A percentile compares a stretch with the other conserved stretches of the same genome.
These are phyloP conservation scores for Candida dubliniensis DNA, from an alignment of 1,139 yeast genomes.

Conservation along the genomic window DNA sequence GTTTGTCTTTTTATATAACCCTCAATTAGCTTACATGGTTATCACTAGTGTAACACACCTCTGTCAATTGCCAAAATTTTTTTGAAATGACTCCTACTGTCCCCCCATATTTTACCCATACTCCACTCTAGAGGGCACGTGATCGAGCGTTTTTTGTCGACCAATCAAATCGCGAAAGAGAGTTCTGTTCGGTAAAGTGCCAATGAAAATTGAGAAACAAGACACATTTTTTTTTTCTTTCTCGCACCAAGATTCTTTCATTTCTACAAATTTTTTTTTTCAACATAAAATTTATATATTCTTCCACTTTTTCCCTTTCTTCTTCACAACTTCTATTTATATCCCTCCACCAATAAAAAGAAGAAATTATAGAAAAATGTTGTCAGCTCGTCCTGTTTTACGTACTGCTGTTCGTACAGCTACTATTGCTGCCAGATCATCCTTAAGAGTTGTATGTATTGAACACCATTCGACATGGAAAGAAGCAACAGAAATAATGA, in stretches of 20 bases:
- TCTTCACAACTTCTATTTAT: conserved; percentile 11
- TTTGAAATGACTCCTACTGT: not conserved
- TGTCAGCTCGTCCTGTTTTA: conserved; percentile 79
- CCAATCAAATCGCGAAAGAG: conserved; percentile 6
- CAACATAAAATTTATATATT: conserved; percentile 4
- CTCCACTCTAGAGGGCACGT: not conserved
- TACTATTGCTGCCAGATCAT: conserved; percentile 58
- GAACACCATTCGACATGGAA: not conserved
- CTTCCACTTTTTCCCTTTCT: conserved; percentile 16
- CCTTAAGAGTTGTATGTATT: conserved; percentile 65
- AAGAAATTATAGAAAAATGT: conserved; percentile 42
- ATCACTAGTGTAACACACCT: not conserved
- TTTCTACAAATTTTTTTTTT: conserved; percentile 5
- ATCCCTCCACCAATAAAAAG: conserved; percentile 5
- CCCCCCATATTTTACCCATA: not conserved
- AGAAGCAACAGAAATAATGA: not conserved
- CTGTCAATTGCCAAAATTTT: not conserved
- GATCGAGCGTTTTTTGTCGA: not conserved
- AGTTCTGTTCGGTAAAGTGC: conserved; percentile 6
- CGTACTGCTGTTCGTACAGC: conserved; percentile 82
- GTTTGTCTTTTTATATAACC: too few relatives aligned
- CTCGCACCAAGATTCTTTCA: conserved; percentile 4
- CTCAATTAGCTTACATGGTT: too few relatives aligned
- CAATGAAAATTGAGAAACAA: conserved; percentile 10
- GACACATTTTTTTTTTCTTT: not conserved